Base-by-base conservation (phyloP, 768 basidiomycete genomes). In the Leccinellum luteum region DNA sequence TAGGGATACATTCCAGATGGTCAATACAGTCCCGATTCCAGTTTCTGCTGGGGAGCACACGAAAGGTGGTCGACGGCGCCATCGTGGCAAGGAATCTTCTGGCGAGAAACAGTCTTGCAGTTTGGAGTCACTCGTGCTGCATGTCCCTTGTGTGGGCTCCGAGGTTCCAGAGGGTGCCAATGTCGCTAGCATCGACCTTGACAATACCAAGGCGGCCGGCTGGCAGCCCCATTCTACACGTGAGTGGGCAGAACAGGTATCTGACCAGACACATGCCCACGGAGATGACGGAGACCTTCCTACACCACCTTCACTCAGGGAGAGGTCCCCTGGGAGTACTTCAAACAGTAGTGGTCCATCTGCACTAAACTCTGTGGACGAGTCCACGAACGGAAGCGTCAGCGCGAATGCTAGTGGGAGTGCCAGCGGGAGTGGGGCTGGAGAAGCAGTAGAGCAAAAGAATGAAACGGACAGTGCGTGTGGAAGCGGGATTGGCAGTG, bases 211-310 rank as follows among this genome's bases (percentile, higher is more conserved):
- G 31, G 48, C 67, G 55, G 49, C 63, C 3, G 67, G 60, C 32
- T 65, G 65, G 66, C 62, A 65, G 28, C 51, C 63, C 25, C 62
- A 64, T 25, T 64, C 72, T 28, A 82, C 80, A 15, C 73, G 74
- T 52, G 72, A 74, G 55, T 83, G 82, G 82, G 81, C 75, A 14
- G 77, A 81, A 61, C 73, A 73, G 51, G 73, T 77, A 8, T 69
- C 66, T 8, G 71, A 75, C 51, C 69, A 75, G 58, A 73, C 71
- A 3, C 61, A 64, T 35, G 52, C 35, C 17, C 56, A 30, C 14
- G 31, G 14, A 25, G 60, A 49, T 51, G 61, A 53, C 15, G 53
- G 32, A 6, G 31, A 52, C 27, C 51, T 32, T 50, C 54, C 55
- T 4, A 60, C 50, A 15, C 51, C 44, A 6, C 52, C 56, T 25